phyloP scores from a whole-genome alignment of 352 stramenopile species.

The Globisporangium yorkense region DNA sequence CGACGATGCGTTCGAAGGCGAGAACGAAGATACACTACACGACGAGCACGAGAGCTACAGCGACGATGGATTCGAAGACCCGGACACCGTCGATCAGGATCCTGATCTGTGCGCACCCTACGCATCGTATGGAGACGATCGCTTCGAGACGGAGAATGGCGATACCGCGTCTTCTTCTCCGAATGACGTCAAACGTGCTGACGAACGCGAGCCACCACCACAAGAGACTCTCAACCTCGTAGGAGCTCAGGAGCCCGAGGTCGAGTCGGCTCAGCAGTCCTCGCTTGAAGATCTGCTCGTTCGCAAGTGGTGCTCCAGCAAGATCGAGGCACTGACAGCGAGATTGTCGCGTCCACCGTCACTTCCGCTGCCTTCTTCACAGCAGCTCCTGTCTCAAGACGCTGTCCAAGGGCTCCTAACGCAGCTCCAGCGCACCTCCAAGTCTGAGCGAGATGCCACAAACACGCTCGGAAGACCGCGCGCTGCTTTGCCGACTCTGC shows the following conservation, averaged over 20 bases:
- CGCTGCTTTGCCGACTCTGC: not conserved
- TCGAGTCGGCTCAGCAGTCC: not conserved
- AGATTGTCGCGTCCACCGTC: not conserved
- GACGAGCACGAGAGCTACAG: not conserved
- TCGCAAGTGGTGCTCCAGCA: constrained; percentile 1
- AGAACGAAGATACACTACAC: not conserved
- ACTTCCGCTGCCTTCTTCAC: not conserved
- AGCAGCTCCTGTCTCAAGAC: not conserved
- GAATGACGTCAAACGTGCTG: not conserved
- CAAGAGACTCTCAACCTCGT: no score
- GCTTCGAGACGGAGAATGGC: not conserved
- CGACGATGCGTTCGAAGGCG: constrained; percentile 11
- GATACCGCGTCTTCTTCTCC: not conserved
- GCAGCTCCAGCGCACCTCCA: not conserved
- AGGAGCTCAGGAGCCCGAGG: not conserved
- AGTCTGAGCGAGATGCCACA: not conserved
- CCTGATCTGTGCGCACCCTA: not conserved
- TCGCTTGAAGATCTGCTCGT: not conserved
- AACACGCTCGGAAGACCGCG: not conserved
- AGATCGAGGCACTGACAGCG: constrained; percentile 3
- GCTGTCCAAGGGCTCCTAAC: not conserved
- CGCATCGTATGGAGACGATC: constrained; percentile 3
- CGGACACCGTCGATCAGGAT: not conserved
- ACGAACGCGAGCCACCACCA: not conserved
- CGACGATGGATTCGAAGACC: not conserved